Percentiles rank a stretch among this genome's conserved stretches.
These are phyloP conservation scores for Hypomontagnella submonticulosa DNA, from an alignment of 495 filamentous ascomycete genomes.

Conservation along the genomic window DNA sequence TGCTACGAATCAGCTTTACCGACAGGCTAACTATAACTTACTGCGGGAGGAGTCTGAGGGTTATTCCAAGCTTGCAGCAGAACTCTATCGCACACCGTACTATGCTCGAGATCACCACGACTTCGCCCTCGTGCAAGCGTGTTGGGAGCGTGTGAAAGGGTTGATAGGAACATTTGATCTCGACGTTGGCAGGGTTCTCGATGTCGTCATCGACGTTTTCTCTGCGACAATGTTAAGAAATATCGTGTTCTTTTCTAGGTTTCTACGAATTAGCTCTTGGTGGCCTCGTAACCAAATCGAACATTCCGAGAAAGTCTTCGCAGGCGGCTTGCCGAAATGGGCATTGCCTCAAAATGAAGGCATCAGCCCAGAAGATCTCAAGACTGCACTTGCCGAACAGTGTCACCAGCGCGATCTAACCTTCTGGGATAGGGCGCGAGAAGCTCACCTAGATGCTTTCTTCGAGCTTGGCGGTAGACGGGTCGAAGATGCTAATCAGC, in stretches of 20 bases:
- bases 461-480: constrained; percentile 82
- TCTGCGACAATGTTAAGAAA: constrained; percentile 85
- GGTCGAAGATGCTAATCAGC: constrained; percentile 60
- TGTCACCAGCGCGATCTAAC: constrained; percentile 71
- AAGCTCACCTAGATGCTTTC: constrained; percentile 82
- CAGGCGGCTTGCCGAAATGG: constrained; percentile 79
- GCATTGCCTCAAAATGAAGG: constrained; percentile 82
- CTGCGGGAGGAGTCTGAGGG: constrained; percentile 96
- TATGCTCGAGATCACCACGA: constrained; percentile 55
- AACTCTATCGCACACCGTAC: constrained; percentile 81
- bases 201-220: constrained; percentile 90
- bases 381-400: constrained; percentile 56
- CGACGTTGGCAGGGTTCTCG: constrained; percentile 92
- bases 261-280: constrained; percentile 92
- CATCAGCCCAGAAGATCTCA: constrained; percentile 49
- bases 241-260: constrained; percentile 90
- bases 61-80: constrained; percentile 86
- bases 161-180: constrained; percentile 93
- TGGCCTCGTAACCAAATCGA: constrained; percentile 77
- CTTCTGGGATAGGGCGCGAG: constrained; percentile 85
- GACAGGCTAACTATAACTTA: constrained; percentile 95
- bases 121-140: constrained; percentile 48
- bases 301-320: constrained; percentile 47
- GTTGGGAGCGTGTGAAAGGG: constrained; percentile 80
- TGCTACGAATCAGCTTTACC: constrained; percentile 90